These are phyloP conservation scores for Silene latifolia DNA, from an alignment of 148 eudicot genomes.

Conservation along the genomic window DNA sequence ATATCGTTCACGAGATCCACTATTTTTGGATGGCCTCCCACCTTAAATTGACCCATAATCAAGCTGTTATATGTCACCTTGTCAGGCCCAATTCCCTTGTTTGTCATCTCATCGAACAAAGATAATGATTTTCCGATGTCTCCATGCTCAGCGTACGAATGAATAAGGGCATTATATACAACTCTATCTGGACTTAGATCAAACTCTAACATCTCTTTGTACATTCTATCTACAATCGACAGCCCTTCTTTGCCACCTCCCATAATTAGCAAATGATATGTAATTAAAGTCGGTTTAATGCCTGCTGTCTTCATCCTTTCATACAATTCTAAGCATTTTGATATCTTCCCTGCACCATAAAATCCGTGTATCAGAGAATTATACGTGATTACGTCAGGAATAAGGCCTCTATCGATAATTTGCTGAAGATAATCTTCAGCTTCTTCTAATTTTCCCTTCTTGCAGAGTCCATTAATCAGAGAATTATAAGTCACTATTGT, in stretches of 20 bases:
- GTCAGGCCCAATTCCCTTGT: slow-evolving; percentile 47
- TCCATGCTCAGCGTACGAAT: slow-evolving; percentile 52
- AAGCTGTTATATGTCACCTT: slow-evolving; percentile 72
- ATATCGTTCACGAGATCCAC: slow-evolving; percentile 53
- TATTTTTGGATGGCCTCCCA: slow-evolving; percentile 42
- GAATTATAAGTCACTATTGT: slow-evolving; percentile 72
- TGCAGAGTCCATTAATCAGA: slow-evolving; percentile 65
- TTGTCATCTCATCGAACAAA: slow-evolving; percentile 50
- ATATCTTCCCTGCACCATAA: slow-evolving; percentile 34
- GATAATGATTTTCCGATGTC: slow-evolving; percentile 41
- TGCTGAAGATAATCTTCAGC: slow-evolving; percentile 55
- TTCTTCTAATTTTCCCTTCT: slow-evolving; percentile 56
- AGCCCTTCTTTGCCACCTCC: slow-evolving; percentile 34
- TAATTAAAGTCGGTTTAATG: slow-evolving; percentile 57
- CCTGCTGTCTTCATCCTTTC: slow-evolving; percentile 53
- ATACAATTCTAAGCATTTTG: slow-evolving; percentile 55
- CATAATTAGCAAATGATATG: slow-evolving; percentile 57
- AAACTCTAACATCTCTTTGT: slow-evolving; percentile 52
- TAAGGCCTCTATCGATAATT: slow-evolving; percentile 47
- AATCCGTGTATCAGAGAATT: slow-evolving; percentile 63
- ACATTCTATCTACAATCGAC: slow-evolving; percentile 40
- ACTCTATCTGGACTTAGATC: slow-evolving; percentile 57
- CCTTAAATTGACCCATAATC: slow-evolving; percentile 48
- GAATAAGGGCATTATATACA: slow-evolving; percentile 59
- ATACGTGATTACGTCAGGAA: slow-evolving; percentile 66